Evolutionary conservation across 225 moss, liverwort and hornwort genomes (phyloP), one percentile per base, ranked within the genome.

Genomic region (Sphagnum contortum): DNA sequence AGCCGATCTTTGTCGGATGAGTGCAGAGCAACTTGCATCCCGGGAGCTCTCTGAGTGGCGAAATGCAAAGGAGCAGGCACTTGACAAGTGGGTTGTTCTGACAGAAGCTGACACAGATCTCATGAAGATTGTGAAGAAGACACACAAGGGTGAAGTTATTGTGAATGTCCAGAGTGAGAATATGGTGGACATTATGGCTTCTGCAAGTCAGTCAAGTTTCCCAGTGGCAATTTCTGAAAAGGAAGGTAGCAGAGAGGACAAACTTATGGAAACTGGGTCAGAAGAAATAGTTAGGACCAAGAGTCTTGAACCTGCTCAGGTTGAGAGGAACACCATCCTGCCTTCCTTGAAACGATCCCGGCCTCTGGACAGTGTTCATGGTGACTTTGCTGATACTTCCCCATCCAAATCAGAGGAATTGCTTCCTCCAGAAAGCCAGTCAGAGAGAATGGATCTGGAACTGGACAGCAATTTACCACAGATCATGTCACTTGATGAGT

Each of bases 1-100:
- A 14, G 82, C 83, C 58, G 77, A 84, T 78, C 69, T 94, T 70
- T 89, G 91, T 67, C 76, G 87, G 45, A 94, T 91, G 94, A 80
- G 85, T 62, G 94, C 85, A 59, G 91, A 80, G 72, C 84, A 94
- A 76, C 77, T 94, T 68, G 94, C 94, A 44, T 94, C 94, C 65
- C 91, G 91, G 77, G 91, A 91, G 76, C 89, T 94, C 47, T 89
- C 85, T 67, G 88, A 91, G 69, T 94, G 94, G 94, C 89, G 94
- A 63, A 83, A 73, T 51, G 89, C 94, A 12, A 94, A 91, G 76
- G 94, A 91, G 75, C 89, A 94, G 78, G 94, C 89, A 11, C 87
- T 89, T 68, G 91, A 87, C 68, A 87, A 87, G 73, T 81, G 87
- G 91, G 89, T 94, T 61, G 94, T 94, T 68, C 83, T 94, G 12